phyloP scores from a whole-genome alignment of 495 filamentous ascomycete genomes.

The Niebla homalea region DNA sequence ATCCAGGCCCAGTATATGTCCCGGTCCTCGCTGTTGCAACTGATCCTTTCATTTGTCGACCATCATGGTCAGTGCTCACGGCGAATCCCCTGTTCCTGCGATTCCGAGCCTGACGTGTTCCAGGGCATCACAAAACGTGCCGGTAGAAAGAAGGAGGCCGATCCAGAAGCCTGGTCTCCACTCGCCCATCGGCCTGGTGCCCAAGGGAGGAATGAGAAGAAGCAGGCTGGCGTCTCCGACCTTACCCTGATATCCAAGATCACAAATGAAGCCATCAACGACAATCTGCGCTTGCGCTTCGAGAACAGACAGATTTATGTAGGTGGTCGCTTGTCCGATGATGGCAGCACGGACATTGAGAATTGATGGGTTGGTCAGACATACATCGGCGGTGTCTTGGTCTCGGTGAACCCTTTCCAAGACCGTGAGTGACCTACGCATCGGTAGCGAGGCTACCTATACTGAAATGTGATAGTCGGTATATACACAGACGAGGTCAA shows the following conservation, averaged over 20 bases:
- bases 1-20: too few relatives aligned
- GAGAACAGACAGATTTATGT: constrained; percentile 94
- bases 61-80: too few relatives aligned
- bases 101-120: neutral
- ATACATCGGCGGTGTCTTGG: constrained; percentile 98
- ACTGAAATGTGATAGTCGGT: too few relatives aligned
- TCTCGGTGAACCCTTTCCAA: constrained; percentile 97
- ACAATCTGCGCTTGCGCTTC: constrained; percentile 94
- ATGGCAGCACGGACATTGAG: neutral
- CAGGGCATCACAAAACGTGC: constrained; percentile 26
- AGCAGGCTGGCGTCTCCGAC: constrained; percentile 97
- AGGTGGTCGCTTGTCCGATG: constrained; percentile 22
- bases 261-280: constrained; percentile 97
- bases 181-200: neutral
- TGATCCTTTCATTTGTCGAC: too few relatives aligned
- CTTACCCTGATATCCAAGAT: constrained; percentile 96
- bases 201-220: constrained; percentile 54
- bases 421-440: constrained; percentile 46
- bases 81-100: too few relatives aligned
- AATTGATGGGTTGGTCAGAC: constrained; percentile 42
- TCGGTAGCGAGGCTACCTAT: neutral
- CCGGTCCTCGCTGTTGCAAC: too few relatives aligned
- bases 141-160: constrained; percentile 50
- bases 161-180: neutral
- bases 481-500: too few relatives aligned